Evolutionary conservation across 2,329 filamentous ascomycete species (phyloP).

Genomic region (Alternaria ethzedia): DNA sequence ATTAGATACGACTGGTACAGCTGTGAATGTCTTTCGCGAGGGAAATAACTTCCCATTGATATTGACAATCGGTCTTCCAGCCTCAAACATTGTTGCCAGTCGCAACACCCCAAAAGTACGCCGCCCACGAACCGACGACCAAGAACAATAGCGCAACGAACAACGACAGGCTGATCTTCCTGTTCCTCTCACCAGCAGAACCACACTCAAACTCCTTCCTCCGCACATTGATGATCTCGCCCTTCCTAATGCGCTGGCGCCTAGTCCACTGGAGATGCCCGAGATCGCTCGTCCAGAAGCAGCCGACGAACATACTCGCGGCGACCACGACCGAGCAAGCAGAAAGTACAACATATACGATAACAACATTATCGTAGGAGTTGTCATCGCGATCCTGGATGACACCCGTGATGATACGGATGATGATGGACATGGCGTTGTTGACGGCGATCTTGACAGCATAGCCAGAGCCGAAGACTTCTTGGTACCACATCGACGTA

Average conservation of each 20-base stretch:
- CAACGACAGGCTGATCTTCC: conserved; percentile 47
- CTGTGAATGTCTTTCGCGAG: no score
- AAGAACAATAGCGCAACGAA: conserved; percentile 56
- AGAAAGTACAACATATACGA: conserved; percentile 63
- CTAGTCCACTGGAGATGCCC: conserved; percentile 64
- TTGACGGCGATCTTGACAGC: conserved; percentile 67
- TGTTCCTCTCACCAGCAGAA: conserved; percentile 47
- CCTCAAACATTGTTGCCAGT: conserved; percentile 53
- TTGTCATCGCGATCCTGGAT: conserved; percentile 65
- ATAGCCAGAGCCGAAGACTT: conserved; percentile 66
- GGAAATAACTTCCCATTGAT: neutral
- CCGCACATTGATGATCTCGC: conserved; percentile 53
- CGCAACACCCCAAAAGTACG: conserved; percentile 67
- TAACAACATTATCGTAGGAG: conserved; percentile 62
- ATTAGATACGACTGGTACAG: no score
- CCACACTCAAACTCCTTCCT: conserved; percentile 50
- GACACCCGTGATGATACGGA: conserved; percentile 63
- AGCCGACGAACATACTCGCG: conserved; percentile 48
- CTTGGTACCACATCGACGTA: conserved; percentile 65
- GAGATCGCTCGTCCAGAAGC: conserved; percentile 53
- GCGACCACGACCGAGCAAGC: conserved; percentile 58
- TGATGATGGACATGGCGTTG: conserved; percentile 68
- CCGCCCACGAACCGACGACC: conserved; percentile 60
- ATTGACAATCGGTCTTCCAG: rapidly evolving
- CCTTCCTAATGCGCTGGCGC: conserved; percentile 57